These are phyloP conservation scores for Durotheca rogersii DNA, from an alignment of 495 filamentous ascomycete genomes.

Conservation along the genomic window DNA sequence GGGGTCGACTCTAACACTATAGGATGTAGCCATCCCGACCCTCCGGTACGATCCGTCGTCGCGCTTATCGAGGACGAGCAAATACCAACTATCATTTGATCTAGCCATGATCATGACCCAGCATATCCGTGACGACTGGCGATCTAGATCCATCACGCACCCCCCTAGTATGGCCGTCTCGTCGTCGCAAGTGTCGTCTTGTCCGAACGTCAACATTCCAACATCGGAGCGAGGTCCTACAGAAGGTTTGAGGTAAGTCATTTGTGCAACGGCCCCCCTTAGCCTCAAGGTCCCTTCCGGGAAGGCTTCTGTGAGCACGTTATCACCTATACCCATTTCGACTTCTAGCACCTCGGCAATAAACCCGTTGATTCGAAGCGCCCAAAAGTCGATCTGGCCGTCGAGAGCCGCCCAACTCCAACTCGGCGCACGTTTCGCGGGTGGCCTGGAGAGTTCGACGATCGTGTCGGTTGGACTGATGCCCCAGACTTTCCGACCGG, in stretches of 20 bases:
- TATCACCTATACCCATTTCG: constrained; percentile 11
- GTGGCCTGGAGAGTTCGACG: constrained; percentile 3
- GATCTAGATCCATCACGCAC: constrained; percentile 25
- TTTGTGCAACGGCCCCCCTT: constrained; percentile 8
- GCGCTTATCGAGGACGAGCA: constrained; percentile 13
- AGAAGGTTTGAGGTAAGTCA: constrained; percentile 18
- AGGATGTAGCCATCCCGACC: constrained; percentile 11
- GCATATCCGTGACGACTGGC: constrained; percentile 8
- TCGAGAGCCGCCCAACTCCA: constrained; percentile 36
- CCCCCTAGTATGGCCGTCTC: neutral
- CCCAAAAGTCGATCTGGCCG: constrained; percentile 23
- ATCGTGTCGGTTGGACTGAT: constrained; percentile 10
- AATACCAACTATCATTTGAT: constrained; percentile 4
- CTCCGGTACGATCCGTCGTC: constrained; percentile 11
- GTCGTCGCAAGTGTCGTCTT: constrained; percentile 1
- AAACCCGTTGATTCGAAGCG: constrained; percentile 4
- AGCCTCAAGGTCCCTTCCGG: constrained; percentile 10
- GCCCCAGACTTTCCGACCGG: constrained; percentile 20
- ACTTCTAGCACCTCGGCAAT: constrained; percentile 18
- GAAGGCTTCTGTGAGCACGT: constrained; percentile 1
- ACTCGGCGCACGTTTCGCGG: constrained; percentile 25
- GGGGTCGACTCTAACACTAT: constrained; percentile 3
- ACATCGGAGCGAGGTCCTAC: constrained; percentile 1
- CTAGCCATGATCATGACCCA: constrained; percentile 12
- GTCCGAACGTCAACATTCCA: constrained; percentile 12